Evolutionary conservation across 2,329 filamentous ascomycete species (phyloP), one percentile per base, ranked within the genome.

Genomic region (Calonectria naviculata): DNA sequence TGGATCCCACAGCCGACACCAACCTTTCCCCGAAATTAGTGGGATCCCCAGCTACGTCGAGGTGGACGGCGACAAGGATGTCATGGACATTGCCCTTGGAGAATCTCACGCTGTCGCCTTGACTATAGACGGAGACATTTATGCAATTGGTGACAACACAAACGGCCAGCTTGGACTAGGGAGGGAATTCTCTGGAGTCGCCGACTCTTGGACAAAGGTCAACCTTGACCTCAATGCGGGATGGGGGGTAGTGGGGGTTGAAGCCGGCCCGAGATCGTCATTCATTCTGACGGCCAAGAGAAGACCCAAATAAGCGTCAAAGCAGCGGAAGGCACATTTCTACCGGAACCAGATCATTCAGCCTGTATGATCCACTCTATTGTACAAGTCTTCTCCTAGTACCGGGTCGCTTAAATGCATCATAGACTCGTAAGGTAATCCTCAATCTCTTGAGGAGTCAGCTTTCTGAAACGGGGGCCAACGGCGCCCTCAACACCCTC

Each of bases 341-440:
- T 74, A 76, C 63, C 70, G 64, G 67, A 74, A 77, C 71, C 73
- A 78, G 73, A 76, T 82, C 79, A 76, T 81, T 76, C 80, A 83
- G 79, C 76, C 75, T 80, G 72, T 65, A 75, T 85, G 84, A 87
- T 84, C 83, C 81, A 80, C 81, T 86, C 82, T 87, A 87, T 85
- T 84, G 80, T 87, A 87, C 85, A 87, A 80, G 75, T 78, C 77
- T 78, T 79, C 77, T 76, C 71, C 67, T 78, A 71, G 71, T 76
- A 75, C 70, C 72, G 70, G 71, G 71, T 60, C 71, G 73, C 74
- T 68, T 71, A 73, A 71, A 72, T 61, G 34, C 65, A 63, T 92
- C 90, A 98, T 90, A 99, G 91, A 90, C 98, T 98, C 84, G 97
- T 98, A 85, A 99, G 88, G 87, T 99, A 99, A 85, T 99, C 97